These are phyloP conservation scores for Blastobotrys raffinosifermentans DNA, from an alignment of 1,139 yeast species.

Conservation along the genomic window DNA sequence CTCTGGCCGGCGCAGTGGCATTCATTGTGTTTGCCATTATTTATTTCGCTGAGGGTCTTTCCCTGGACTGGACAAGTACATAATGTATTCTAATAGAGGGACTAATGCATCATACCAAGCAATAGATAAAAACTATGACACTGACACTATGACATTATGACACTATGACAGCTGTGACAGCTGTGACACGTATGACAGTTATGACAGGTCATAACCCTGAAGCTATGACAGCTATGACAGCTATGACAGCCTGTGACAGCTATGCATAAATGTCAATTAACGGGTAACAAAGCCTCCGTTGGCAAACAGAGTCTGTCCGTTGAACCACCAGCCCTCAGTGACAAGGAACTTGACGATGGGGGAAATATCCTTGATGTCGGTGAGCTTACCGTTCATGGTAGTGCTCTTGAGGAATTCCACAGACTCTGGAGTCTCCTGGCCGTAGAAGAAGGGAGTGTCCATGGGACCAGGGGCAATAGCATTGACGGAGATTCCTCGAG, in stretches of 20 bases:
- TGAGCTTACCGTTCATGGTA: conserved; percentile 45
- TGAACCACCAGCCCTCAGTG: conserved; percentile 63
- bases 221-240: no score
- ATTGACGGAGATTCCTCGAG: conserved; percentile 47
- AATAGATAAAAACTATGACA: no score
- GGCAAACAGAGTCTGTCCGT: conserved; percentile 62
- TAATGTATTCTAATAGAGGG: no score
- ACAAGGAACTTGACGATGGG: conserved; percentile 57
- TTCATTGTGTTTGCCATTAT: conserved; percentile 76
- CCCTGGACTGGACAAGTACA: background rate
- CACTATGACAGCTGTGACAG: no score
- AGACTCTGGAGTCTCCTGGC: conserved; percentile 50
- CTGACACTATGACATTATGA: no score
- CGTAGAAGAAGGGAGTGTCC: conserved; percentile 65
- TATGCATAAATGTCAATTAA: no score
- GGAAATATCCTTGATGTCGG: conserved; percentile 55
- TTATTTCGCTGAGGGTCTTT: conserved; percentile 44
- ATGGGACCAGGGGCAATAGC: conserved; percentile 67
- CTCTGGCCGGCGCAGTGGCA: conserved; percentile 84
- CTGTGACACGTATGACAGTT: no score
- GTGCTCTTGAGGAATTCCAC: conserved; percentile 48
- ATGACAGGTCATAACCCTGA: no score
- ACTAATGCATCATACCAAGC: no score
- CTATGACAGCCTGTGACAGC: no score
- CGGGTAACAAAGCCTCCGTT: conserved; percentile 61